Evolutionary conservation across 345 rosid genomes (phyloP), one percentile per base, ranked within the genome.

Genomic region (Abelmoschus esculentus): DNA sequence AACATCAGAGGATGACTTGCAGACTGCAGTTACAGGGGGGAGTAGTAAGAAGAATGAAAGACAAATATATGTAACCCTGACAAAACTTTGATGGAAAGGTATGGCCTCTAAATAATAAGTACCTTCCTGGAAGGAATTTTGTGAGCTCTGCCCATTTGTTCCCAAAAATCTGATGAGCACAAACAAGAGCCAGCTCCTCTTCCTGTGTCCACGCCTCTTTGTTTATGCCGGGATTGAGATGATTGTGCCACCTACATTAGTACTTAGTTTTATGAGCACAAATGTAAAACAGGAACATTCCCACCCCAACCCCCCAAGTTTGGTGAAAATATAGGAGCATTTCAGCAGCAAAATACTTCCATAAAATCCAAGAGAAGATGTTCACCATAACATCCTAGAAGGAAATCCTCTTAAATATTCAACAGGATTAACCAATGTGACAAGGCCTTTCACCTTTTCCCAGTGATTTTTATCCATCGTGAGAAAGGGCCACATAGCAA

Each of bases 141-240:
- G 99, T 80, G 54, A 96, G 83, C 85, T 96, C 98, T 17, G 99
- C 99, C 99, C 99, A 96, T 89, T 81, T 85, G 89, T 96, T 96
- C 59, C 99, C 99, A 62, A 85, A 89, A 49, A 92, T 69, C 81
- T 92, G 98, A 87, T 96, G 99, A 70, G 99, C 98, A 70, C 95
- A 97, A 77, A 92, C 86, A 80, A 96, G 82, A 69, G 89, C 89
- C 84, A 96, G 62, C 87, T 96, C 99, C 82, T 96, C 99, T 77
- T 96, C 92, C 76, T 96, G 98, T 74, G 97, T 91, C 99, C 99
- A 96, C 58, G 99, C 99, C 81, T 96, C 97, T 67, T 89, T 96
- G 78, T 90, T 96, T 77, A 96, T 96, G 46, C 81, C 80, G 63
- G 99, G 99, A 84, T 96, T 96, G 71, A 92, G 92, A 79, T 96